A percentile compares a stretch with the other conserved stretches of the same genome.
phyloP scores from a whole-genome alignment of 1,284 basidiomycete genomes.

The Cronartium ribicola region DNA sequence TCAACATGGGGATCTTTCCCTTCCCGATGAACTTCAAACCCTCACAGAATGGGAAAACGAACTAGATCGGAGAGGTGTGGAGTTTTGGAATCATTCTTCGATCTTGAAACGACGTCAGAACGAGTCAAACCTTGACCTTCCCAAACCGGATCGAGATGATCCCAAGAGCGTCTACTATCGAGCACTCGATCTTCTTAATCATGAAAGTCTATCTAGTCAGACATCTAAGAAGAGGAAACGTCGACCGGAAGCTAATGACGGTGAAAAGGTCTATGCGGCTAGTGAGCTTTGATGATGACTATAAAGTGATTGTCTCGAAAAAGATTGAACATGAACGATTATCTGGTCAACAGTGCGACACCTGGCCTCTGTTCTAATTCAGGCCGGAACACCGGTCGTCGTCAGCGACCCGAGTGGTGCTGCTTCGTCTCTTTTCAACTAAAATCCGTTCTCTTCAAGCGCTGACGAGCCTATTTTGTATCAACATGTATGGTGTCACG shows the following conservation, averaged over 20 bases:
- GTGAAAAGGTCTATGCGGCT: background rate
- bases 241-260: background rate
- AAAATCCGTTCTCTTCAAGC: too few relatives aligned
- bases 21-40: background rate
- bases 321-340: too few relatives aligned
- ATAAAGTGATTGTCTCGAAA: too few relatives aligned
- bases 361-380: background rate
- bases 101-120: conserved; percentile 19
- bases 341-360: background rate
- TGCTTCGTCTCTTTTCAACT: background rate
- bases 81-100: conserved; percentile 39
- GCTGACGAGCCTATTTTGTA: too few relatives aligned
- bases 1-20: background rate
- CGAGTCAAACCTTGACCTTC: background rate
- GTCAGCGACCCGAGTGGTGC: background rate
- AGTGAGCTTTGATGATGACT: background rate
- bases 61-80: conserved; percentile 30
- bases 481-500: too few relatives aligned
- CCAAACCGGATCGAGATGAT: conserved; percentile 7
- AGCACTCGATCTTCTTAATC: conserved; percentile 8
- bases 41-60: conserved; percentile 29
- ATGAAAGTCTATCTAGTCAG: background rate
- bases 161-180: conserved; percentile 2
- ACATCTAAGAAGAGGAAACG: too few relatives aligned
- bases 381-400: background rate